Base-by-base conservation (phyloP, 352 stramenopile genomes). In the Hyaloperonospora brassicae region DNA sequence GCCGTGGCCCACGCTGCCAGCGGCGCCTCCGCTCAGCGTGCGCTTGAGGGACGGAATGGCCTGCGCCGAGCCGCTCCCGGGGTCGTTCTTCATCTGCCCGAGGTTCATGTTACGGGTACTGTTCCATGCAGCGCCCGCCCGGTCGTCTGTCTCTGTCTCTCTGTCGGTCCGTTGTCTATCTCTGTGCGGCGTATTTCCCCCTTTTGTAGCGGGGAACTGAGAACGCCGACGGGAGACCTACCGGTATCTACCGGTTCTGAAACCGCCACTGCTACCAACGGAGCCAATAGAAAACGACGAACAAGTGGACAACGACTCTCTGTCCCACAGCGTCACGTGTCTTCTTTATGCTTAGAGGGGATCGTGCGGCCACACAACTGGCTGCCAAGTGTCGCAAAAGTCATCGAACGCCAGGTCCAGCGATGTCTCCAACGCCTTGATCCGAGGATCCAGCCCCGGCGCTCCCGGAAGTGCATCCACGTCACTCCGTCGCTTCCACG, bases 31-130 rank as follows among this genome's bases (percentile, higher is more conserved):
- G 55, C 79, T 91, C 36, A 92, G 67, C 59, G 82, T 94, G 52
- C 82, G 78, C 67, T 94, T 94, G 34, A 94, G 69, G 35, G 84
- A 91, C 59, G 84, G 84, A 52, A 94, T 94, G 36, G 71, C 70
- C 34, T 79, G 71, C 60, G 62, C 65, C 38, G 76, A 73, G 54
- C 72, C 70, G 57, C 77, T 78, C 12, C 55, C 45, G 31, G 63
- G 62, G 52, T 73, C 71, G 57, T 84, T 76, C 67, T 89, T 89
- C 69, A 89, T 76, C 42, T 71, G 66, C 43, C 72, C 73, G 50
- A 87, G 68, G 64, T 89, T 89, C 79, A 89, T 89, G 21, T n/a
- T 43, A 41, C 23, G 41, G 24, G 1, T 38, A 31, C 48, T 41
- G 21, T 46, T 39, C 38, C 38, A 44, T 44, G 39, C 39, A 44